These are phyloP conservation scores for Phylloporus scabripes DNA, from an alignment of 768 basidiomycete species.

Conservation along the genomic window DNA sequence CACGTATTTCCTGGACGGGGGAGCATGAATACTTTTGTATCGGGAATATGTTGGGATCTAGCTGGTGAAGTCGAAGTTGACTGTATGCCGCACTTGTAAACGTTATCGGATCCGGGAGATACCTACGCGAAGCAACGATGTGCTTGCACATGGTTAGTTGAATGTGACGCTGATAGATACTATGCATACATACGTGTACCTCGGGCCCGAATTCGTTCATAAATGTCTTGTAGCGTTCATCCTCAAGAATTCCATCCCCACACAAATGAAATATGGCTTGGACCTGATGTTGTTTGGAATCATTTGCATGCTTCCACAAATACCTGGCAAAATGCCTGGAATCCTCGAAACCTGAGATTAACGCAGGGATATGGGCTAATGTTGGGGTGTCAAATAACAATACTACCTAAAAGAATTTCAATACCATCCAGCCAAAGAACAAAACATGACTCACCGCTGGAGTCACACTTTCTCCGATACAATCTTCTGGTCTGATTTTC, in stretches of 20 bases:
- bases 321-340: slow-evolving; percentile 47
- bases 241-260: slow-evolving; percentile 64
- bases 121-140: slow-evolving; percentile 59
- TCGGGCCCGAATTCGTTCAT: slow-evolving; percentile 60
- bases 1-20: slow-evolving; percentile 35
- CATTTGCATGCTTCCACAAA: slow-evolving; percentile 37
- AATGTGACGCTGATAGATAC: neutral
- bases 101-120: slow-evolving; percentile 58
- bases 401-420: slow-evolving; percentile 39
- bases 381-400: slow-evolving; percentile 72
- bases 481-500: slow-evolving; percentile 55
- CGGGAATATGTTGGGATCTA: slow-evolving; percentile 72
- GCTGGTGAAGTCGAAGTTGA: slow-evolving; percentile 63
- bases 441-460: slow-evolving; percentile 36
- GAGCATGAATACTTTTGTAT: slow-evolving; percentile 50
- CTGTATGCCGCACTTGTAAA: slow-evolving; percentile 71
- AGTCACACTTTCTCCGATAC: slow-evolving; percentile 47
- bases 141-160: slow-evolving; percentile 47
- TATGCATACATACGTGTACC: slow-evolving; percentile 48
- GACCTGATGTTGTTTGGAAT: slow-evolving; percentile 41
- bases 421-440: neutral
- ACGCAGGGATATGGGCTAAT: slow-evolving; percentile 46
- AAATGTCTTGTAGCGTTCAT: slow-evolving; percentile 64
- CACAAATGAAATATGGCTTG: slow-evolving; percentile 62
- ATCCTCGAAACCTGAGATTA: slow-evolving; percentile 44